Evolutionary conservation across 2,329 filamentous ascomycete species (phyloP).

Genomic region (Sordariomycetes sp.): DNA sequence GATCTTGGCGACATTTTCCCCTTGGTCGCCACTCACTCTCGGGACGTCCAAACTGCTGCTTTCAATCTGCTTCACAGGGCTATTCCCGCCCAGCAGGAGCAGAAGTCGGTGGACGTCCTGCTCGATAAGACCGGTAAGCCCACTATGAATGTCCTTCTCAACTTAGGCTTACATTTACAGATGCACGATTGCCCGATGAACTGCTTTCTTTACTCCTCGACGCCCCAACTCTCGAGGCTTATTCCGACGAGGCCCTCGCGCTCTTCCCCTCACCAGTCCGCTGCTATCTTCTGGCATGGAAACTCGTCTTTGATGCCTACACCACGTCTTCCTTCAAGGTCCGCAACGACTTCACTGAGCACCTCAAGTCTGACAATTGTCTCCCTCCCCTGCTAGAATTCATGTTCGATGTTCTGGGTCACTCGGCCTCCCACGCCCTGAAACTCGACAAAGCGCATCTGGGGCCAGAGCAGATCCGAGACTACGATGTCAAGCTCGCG

Average conservation of each 20-base stretch:
- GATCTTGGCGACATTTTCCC: constrained; percentile 64
- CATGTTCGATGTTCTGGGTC: constrained; percentile 75
- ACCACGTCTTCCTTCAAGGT: constrained; percentile 70
- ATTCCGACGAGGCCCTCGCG: constrained; percentile 56
- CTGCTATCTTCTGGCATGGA: constrained; percentile 82
- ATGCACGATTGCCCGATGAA: constrained; percentile 71
- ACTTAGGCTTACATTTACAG: constrained; percentile 14
- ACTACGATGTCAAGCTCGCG: constrained; percentile 42
- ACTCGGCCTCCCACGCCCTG: constrained; percentile 62
- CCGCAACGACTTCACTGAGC: constrained; percentile 69
- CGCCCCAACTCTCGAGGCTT: constrained; percentile 59
- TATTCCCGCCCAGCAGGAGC: constrained; percentile 70
- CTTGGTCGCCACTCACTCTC: constrained; percentile 66
- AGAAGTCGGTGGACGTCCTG: constrained; percentile 69
- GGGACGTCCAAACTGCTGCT: constrained; percentile 67
- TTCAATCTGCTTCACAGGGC: constrained; percentile 72
- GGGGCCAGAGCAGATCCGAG: constrained; percentile 41
- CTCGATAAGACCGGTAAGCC: constrained; percentile 54
- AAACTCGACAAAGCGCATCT: constrained; percentile 64
- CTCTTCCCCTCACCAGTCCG: constrained; percentile 62
- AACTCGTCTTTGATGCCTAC: constrained; percentile 82
- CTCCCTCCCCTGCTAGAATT: constrained; percentile 66
- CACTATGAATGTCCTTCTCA: background rate
- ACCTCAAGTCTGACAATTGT: constrained; percentile 66
- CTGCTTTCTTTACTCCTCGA: constrained; percentile 76